These are phyloP conservation scores for Eremothecium sinecaudum DNA, from an alignment of 1,139 yeast genomes.

Conservation along the genomic window DNA sequence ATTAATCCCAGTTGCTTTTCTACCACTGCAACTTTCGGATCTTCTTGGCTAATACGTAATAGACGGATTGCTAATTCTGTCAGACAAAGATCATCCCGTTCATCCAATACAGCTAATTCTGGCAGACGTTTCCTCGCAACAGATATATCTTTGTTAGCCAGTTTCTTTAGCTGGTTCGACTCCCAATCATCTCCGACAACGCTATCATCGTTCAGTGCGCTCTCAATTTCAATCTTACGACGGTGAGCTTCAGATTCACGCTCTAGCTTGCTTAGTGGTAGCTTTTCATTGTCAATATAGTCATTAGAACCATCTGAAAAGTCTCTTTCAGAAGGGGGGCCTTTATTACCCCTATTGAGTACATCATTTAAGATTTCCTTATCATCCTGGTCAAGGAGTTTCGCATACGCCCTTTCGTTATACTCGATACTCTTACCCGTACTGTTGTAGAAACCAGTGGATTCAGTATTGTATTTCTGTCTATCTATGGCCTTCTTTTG, in stretches of 20 bases:
- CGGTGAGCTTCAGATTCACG: not conserved
- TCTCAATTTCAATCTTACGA: conserved; percentile 1
- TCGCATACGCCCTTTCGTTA: conserved; percentile 23
- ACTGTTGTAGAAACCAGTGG: conserved; percentile 8
- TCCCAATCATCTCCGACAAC: conserved; percentile 7
- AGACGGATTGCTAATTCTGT: not conserved
- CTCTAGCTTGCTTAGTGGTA: conserved; percentile 1
- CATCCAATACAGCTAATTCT: not conserved
- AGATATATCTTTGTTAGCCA: not conserved
- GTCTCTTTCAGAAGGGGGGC: not conserved
- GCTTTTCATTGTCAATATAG: not conserved
- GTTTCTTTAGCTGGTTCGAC: conserved; percentile 8
- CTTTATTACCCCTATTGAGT: conserved; percentile 10
- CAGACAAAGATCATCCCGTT: not conserved
- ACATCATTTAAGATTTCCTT: conserved; percentile 9
- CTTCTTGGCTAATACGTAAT: not conserved
- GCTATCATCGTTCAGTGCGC: conserved; percentile 6
- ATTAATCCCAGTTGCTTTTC: conserved; percentile 1
- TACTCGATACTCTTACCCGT: conserved; percentile 4
- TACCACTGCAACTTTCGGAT: conserved; percentile 2
- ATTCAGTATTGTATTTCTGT: conserved; percentile 6
- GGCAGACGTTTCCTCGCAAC: conserved; percentile 2
- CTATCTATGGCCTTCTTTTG: conserved; percentile 9
- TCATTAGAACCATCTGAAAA: conserved; percentile 5
- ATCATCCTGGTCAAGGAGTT: conserved; percentile 10